phyloP scores from a whole-genome alignment of 2,329 filamentous ascomycete species.

The Colletotrichum sp. region DNA sequence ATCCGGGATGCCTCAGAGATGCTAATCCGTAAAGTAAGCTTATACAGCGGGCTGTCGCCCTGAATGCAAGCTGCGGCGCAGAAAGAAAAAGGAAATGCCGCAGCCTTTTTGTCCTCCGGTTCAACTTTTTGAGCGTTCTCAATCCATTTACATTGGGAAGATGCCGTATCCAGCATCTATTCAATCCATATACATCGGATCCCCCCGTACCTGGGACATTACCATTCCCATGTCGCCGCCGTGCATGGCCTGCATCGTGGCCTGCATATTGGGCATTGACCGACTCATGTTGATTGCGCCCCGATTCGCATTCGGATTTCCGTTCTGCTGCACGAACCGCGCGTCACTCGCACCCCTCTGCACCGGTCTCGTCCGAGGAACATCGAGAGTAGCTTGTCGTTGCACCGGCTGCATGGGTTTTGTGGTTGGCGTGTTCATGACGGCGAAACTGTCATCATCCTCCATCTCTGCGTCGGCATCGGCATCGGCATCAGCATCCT shows the following conservation, averaged over 20 bases:
- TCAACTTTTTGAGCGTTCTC: neutral
- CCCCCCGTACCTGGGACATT: conserved; percentile 50
- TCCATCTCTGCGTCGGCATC: conserved; percentile 58
- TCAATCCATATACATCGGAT: conserved; percentile 60
- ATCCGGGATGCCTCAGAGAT: neutral
- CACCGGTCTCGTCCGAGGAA: conserved; percentile 44
- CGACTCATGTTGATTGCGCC: conserved; percentile 45
- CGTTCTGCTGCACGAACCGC: conserved; percentile 49
- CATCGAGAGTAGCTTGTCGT: conserved; percentile 46
- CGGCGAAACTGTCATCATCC: conserved; percentile 60
- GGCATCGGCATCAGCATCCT: conserved; percentile 44
- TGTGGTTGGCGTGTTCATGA: conserved; percentile 48
- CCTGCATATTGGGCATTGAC: conserved; percentile 52
- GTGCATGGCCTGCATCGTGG: conserved; percentile 46
- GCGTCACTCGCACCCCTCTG: conserved; percentile 34
- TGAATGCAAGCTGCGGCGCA: neutral
- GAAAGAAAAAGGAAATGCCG: neutral
- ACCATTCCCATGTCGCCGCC: conserved; percentile 48
- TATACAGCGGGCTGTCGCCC: conserved; percentile 11
- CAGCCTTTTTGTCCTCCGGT: neutral
- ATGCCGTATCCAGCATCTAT: neutral
- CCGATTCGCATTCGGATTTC: conserved; percentile 38
- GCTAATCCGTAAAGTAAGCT: conserved; percentile 7
- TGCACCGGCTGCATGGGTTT: conserved; percentile 42
- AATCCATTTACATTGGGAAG: neutral